Conservation (phyloP, 2,329 filamentous ascomycete genomes). For the Zasmidium angulare region DNA sequence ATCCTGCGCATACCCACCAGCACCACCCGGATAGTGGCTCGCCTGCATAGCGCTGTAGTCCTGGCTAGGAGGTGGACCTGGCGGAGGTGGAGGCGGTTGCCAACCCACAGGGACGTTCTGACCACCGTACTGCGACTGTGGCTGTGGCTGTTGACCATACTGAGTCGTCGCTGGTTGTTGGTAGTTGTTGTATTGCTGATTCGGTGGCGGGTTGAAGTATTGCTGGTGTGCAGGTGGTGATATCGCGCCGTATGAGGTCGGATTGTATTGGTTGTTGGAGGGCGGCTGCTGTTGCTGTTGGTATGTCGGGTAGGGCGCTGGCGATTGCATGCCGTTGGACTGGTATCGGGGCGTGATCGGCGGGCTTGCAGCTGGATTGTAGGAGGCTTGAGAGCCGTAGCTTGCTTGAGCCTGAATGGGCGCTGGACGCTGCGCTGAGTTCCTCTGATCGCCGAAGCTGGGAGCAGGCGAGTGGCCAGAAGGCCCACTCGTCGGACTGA, state of each 20-base stretch:
- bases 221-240: slow-evolving; percentile 59
- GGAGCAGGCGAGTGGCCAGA: slow-evolving; percentile 43
- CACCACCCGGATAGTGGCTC: slow-evolving; percentile 45
- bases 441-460: slow-evolving; percentile 25
- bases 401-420: slow-evolving; percentile 42
- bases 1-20: slow-evolving; percentile 56
- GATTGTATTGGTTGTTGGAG: slow-evolving; percentile 42
- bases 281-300: slow-evolving; percentile 18
- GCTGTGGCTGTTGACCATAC: slow-evolving; percentile 62
- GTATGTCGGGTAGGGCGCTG: slow-evolving; percentile 27
- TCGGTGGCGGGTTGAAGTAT: slow-evolving; percentile 51
- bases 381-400: slow-evolving; percentile 41
- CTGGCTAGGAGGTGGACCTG: slow-evolving; percentile 58
- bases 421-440: slow-evolving; percentile 38
- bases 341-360: slow-evolving; percentile 49
- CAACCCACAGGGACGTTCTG: slow-evolving; percentile 60
- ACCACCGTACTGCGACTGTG: slow-evolving; percentile 33
- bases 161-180: slow-evolving; percentile 51
- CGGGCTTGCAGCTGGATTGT: slow-evolving; percentile 52
- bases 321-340: slow-evolving; percentile 31
- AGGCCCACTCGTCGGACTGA: slow-evolving; percentile 57
- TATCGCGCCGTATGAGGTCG: slow-evolving; percentile 46
- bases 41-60: slow-evolving; percentile 49
- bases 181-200: slow-evolving; percentile 41
- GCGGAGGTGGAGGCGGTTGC: slow-evolving; percentile 66